Base-by-base conservation (phyloP, 805 yeast genomes). In the Starmerella sp. region DNA sequence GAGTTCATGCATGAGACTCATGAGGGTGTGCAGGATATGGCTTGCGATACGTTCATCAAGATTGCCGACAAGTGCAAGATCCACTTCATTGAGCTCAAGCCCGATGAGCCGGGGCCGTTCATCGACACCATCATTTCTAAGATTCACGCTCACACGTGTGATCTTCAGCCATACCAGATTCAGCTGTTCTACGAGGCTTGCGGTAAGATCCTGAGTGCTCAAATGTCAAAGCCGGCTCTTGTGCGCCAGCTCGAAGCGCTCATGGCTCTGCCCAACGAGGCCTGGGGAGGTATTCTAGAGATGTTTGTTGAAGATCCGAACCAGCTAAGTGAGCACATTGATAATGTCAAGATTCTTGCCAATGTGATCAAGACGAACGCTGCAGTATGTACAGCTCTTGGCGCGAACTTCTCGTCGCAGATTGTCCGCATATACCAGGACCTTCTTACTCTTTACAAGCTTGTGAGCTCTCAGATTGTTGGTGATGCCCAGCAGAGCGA, bases 1-100 rank as follows among this genome's bases (percentile, higher is more conserved):
- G 98, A 93, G 70, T 93, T 93, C 67, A 93, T 93, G 99, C 97
- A 93, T 74, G 99, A 93, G 76, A 89, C 97, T n/a, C 99, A 93
- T 71, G 99, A 91, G 71, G 98, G 98, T 74, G 98, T 93, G 58
- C 98, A 93, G 73, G 98, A 93, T 71, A 93, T 93, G 98, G 98
- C 99, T 8, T 93, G 98, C 75, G 99, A 93, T 71, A 93, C 99
- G 0, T 93, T 93, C 68, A 91, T 91, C 67, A 93, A 93, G 70
- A 93, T 93, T 69, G 87, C 96, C 28, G 83, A 81, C 62, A 93
- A 93, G 72, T 93, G 98, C 77, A 90, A 89, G 71, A 82, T 90
- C 62, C 97, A 91, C 71, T 93, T 93, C 71, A 95, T 91, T 42
- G 84, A 85, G 49, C 83, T 80, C 62, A 97, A 91, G 71, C 78